Percentiles rank a stretch among this genome's conserved stretches.
These are phyloP conservation scores for Nepenthes mirabilis DNA, from an alignment of 148 eudicot genomes.

Conservation along the genomic window DNA sequence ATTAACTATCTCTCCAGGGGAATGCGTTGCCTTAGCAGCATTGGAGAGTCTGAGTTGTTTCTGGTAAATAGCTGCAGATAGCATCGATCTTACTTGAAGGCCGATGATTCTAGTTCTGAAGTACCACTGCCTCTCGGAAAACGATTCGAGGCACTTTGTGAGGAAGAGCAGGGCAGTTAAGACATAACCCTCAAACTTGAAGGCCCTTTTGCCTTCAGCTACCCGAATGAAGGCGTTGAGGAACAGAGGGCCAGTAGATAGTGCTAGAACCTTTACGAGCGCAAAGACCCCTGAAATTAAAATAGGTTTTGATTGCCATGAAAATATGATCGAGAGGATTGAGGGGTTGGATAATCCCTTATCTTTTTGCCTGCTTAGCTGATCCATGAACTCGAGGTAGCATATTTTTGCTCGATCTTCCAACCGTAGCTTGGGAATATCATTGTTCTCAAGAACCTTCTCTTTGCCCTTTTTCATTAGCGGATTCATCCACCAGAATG, in stretches of 20 bases:
- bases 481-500: constrained; percentile 64
- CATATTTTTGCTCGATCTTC: constrained; percentile 34
- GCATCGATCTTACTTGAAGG: constrained; percentile 35
- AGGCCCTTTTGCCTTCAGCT: constrained; percentile 13
- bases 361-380: constrained; percentile 11
- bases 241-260: constrained; percentile 39
- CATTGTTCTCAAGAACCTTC: constrained; percentile 28
- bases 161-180: constrained; percentile 19
- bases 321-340: constrained; percentile 19
- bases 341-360: constrained; percentile 9
- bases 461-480: constrained; percentile 37
- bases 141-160: constrained; percentile 34
- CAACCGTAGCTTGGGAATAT: constrained; percentile 31
- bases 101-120: constrained; percentile 42
- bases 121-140: constrained; percentile 47
- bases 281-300: constrained; percentile 38
- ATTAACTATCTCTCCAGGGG: constrained; percentile 45
- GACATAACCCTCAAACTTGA: constrained; percentile 30
- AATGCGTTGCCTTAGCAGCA: constrained; percentile 18
- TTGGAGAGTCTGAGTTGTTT: constrained; percentile 40
- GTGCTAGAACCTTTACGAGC: constrained; percentile 27
- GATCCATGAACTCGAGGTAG: constrained; percentile 24
- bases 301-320: constrained; percentile 32
- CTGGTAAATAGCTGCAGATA: constrained; percentile 41
- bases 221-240: constrained; percentile 32